Conservation (phyloP, 495 filamentous ascomycete species). For the Xylaria grammica region DNA sequence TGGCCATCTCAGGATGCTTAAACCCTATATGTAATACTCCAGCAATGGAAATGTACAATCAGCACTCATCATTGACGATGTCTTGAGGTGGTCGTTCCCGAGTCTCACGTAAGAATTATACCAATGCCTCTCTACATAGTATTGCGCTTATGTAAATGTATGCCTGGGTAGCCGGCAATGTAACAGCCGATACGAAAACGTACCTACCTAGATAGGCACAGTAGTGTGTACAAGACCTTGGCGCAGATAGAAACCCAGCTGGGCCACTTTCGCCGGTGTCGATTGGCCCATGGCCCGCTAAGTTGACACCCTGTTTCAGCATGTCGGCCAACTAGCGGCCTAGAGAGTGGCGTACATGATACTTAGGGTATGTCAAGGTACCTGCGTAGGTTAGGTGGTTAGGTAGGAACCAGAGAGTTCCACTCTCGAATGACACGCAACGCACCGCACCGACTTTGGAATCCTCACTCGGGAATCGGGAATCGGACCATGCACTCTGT, state of each 20-base stretch:
- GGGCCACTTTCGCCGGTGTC: background rate
- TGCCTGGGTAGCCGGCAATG: background rate
- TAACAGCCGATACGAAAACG: background rate
- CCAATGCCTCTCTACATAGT: no score
- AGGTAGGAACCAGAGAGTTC: no score
- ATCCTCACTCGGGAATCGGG: constrained; percentile 16
- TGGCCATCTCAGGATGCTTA: constrained; percentile 3
- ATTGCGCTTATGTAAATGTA: background rate
- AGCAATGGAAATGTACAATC: constrained; percentile 13
- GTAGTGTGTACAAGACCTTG: constrained; percentile 17
- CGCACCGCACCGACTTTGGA: background rate
- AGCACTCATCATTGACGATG: no score
- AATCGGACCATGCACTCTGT: background rate
- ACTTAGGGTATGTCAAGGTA: no score
- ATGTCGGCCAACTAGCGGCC: background rate
- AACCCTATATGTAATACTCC: background rate
- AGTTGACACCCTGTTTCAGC: constrained; percentile 14
- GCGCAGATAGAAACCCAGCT: background rate
- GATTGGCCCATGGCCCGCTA: constrained; percentile 10
- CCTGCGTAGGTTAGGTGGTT: no score
- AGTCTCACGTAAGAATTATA: no score
- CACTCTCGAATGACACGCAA: background rate
- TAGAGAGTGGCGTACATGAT: background rate
- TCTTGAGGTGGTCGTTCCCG: no score
- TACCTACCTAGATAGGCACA: no score